Base-by-base conservation (phyloP, 345 rosid species). In the Gossypium sturtianum region DNA sequence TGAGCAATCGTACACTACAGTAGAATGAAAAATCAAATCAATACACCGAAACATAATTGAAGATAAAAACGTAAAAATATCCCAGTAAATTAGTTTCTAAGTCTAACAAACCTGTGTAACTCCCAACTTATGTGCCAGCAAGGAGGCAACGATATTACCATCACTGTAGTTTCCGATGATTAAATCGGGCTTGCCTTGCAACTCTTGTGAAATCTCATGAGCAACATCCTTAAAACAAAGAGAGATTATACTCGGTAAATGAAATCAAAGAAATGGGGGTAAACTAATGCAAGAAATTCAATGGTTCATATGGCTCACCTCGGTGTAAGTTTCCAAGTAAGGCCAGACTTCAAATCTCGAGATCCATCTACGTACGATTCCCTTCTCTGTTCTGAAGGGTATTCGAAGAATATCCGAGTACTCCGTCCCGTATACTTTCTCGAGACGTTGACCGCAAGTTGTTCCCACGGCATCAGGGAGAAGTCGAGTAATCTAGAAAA, bases 271-370 rank as follows among this genome's bases (percentile, higher is more conserved):
- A 51, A 65, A 29, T 12, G 3, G 41, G 7, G 7, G 15, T 12
- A 22, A 23, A 11, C 27, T 7, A 25, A 49, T 49, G 62, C 16
- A 2, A 74, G 20, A 23, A 41, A 38, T 8, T 71, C n/a, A 23
- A 22, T 12, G 63, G 34, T 9, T 38, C 3, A 34, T 34, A 60
- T 17, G 20, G 41, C 65, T 61, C 73, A 93, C 97, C 97, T 94
- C 98, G 1, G 97, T 85, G 84, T 77, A 94, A 62, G 88, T 89
- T 82, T 90, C 97, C 72, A 94, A 85, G 72, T 94, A 94, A 25
- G 98, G 98, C 98, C 98, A 94, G 59, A 94, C 98, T 86, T 94
- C 97, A 27, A 94, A 94, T 76, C 98, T 76, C 0, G 98, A 94
- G 86, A 94, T 94, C 98, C 98, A 94, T 76, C 77, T 76, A 38